Base-by-base conservation (phyloP, 139 green algal genomes). In the Spirogloea muscicola region DNA sequence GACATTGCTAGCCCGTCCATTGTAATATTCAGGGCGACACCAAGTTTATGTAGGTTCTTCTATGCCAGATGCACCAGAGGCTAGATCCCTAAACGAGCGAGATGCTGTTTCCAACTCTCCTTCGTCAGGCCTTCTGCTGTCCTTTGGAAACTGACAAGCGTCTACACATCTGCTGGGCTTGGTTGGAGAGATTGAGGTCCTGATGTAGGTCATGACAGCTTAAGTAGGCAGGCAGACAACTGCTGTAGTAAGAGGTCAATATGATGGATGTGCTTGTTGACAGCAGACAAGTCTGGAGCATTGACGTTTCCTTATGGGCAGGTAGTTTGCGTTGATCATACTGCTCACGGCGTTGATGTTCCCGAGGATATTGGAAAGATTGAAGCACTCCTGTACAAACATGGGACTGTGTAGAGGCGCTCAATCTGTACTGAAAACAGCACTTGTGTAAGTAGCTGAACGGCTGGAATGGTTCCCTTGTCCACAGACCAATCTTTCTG, bases 341-440 rank as follows among this genome's bases (percentile, higher is more conserved):
- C 16, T 29, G 84, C 84, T 13, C 88, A 92, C 68, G 86, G 86
- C 34, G 86, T 92, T 61, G 86, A 92, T 55, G 41, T 80, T 52
- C 88, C 88, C 0, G 76, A 82, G n/a, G 88, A 92, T 62, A 77
- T 92, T 16, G 52, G 57, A 2, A 77, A 40, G 38, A 87, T 91
- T 1, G 85, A 90, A 68, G 70, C 52, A 9, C 80, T 85, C 25
- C 84, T 91, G 57, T 40, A 64, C 55, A n/a, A n/a, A n/a, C n/a
- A n/a, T n/a, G n/a, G n/a, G n/a, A n/a, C n/a, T n/a, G n/a, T n/a
- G n/a, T n/a, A n/a, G n/a, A n/a, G n/a, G n/a, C n/a, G n/a, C n/a
- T n/a, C n/a, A n/a, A n/a, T n/a, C n/a, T n/a, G n/a, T n/a, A n/a
- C n/a, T n/a, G n/a, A n/a, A n/a, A n/a, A n/a, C n/a, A n/a, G n/a